A percentile compares a stretch with the other conserved stretches of the same genome.
These are phyloP conservation scores for Pichia kluyveri DNA, from an alignment of 805 yeast species.

Conservation along the genomic window DNA sequence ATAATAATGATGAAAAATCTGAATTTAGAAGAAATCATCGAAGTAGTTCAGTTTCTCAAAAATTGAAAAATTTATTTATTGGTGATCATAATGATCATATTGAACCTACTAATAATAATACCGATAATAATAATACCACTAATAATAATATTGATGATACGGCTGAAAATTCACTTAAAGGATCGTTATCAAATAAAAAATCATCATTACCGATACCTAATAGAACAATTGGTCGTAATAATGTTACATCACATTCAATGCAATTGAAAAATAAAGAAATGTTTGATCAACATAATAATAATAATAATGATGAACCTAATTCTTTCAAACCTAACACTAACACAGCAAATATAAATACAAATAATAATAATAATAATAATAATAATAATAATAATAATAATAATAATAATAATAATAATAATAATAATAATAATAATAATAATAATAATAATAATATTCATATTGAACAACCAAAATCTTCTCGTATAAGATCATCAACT, in stretches of 20 bases:
- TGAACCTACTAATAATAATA: background rate
- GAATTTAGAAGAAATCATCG: conserved; percentile 6
- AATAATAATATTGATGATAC: background rate
- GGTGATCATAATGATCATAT: background rate
- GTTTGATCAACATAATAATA: background rate
- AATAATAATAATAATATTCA: background rate
- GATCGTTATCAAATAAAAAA: background rate
- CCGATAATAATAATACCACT: too few relatives aligned
- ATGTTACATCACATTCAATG: background rate
- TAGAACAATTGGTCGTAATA: conserved; percentile 7
- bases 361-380: background rate
- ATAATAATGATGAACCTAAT: background rate
- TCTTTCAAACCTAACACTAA: background rate
- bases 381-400: background rate
- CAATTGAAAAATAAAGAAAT: background rate
- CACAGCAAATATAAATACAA: background rate
- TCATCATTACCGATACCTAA: conserved; percentile 12
- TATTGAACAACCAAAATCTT: background rate
- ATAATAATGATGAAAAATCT: background rate
- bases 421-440: background rate
- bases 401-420: background rate
- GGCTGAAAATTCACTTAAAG: background rate
- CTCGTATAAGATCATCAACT: conserved; percentile 9
- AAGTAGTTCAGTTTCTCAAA: conserved; percentile 23
- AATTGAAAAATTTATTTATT: conserved; percentile 22